These are phyloP conservation scores for Ganoderma sp. DNA, from an alignment of 1,284 basidiomycete species.

Conservation along the genomic window DNA sequence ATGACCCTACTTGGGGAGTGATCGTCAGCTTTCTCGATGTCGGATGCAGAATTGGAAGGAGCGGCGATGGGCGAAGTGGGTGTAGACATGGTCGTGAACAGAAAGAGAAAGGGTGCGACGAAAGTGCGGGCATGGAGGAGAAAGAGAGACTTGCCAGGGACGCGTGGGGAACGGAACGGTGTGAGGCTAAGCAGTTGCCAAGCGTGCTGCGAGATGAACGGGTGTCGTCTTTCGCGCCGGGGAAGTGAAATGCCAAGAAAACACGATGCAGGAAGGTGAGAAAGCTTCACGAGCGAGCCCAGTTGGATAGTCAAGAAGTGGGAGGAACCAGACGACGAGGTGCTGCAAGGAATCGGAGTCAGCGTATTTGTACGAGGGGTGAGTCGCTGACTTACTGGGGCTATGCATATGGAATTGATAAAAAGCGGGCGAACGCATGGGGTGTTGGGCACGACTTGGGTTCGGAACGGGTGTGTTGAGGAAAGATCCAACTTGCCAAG, in stretches of 20 bases:
- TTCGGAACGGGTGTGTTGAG: not conserved
- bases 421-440: not conserved
- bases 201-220: not conserved
- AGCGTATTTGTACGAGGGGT: not conserved
- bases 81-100: not conserved
- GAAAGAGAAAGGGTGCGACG: not conserved
- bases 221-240: not conserved
- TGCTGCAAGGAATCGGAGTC: not conserved
- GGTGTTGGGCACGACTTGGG: not conserved
- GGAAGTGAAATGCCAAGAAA: not conserved
- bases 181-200: not conserved
- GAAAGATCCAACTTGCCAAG: not conserved
- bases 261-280: not conserved
- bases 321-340: not conserved
- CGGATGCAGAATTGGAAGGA: slow-evolving; percentile 8
- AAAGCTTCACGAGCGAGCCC: not conserved
- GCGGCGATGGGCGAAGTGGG: not conserved
- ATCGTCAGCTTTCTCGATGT: slow-evolving; percentile 21
- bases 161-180: slow-evolving; percentile 18
- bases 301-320: not conserved
- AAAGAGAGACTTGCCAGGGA: slow-evolving; percentile 22
- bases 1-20: slow-evolving; percentile 20
- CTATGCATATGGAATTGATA: not conserved
- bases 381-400: not conserved
- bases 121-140: not conserved